Percentiles rank a stretch among this genome's conserved stretches.
Conservation (phyloP, 1,284 basidiomycete genomes). For the Meira nashicola region DNA sequence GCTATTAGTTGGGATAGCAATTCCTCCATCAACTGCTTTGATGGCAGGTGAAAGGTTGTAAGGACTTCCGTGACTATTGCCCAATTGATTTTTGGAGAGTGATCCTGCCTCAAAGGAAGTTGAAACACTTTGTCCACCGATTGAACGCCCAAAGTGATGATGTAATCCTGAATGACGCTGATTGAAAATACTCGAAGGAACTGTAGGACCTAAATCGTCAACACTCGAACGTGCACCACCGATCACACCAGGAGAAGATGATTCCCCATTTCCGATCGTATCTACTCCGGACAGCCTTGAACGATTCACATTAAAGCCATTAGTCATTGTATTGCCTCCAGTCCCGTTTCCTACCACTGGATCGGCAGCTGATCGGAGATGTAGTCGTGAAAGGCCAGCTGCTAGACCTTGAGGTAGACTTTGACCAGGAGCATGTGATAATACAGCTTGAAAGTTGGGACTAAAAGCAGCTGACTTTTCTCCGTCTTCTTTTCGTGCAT, state of each 20-base stretch:
- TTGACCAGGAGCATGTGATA: conserved; percentile 72
- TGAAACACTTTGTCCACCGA: neutral
- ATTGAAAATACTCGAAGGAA: conserved; percentile 35
- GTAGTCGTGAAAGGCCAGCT: conserved; percentile 76
- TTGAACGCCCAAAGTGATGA: neutral
- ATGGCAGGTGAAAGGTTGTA: neutral
- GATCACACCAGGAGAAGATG: neutral
- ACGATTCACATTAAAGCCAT: too few relatives aligned
- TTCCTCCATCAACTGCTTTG: neutral
- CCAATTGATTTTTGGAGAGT: neutral
- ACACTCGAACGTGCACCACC: neutral
- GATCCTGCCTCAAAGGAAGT: neutral
- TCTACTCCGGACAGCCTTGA: too few relatives aligned
- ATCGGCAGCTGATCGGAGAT: conserved; percentile 56
- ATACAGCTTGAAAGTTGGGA: conserved; percentile 65
- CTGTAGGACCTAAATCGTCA: conserved; percentile 36
- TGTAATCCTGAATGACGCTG: conserved; percentile 4
- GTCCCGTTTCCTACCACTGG: conserved; percentile 3
- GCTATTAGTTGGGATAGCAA: neutral
- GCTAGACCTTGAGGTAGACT: conserved; percentile 80
- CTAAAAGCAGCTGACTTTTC: conserved; percentile 54
- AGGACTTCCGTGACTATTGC: neutral
- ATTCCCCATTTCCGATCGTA: too few relatives aligned
- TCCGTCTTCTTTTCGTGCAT: neutral
- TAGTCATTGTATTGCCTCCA: neutral